These are phyloP conservation scores for Volutella citrinella DNA, from an alignment of 2,329 filamentous ascomycete genomes.

Conservation along the genomic window DNA sequence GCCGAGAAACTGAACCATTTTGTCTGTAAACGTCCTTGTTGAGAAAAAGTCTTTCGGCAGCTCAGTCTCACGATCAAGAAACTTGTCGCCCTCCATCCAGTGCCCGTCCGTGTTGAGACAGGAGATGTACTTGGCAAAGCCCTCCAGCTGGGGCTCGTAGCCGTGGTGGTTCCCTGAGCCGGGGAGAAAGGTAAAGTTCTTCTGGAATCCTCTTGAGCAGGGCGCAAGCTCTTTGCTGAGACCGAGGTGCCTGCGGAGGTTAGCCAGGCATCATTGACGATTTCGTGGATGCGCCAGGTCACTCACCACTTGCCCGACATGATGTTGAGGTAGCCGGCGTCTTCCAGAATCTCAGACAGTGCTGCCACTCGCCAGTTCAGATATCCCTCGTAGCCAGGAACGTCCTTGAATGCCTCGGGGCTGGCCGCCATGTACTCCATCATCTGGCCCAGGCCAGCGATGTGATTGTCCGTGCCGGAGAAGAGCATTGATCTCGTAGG, in stretches of 20 bases:
- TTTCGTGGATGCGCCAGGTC: too few relatives aligned
- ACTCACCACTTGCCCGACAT: constrained; percentile 33
- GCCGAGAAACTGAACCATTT: constrained; percentile 45
- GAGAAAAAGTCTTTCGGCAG: constrained; percentile 51
- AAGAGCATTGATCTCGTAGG: constrained; percentile 57
- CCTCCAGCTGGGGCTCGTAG: too few relatives aligned
- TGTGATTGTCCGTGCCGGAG: too few relatives aligned
- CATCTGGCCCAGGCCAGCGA: too few relatives aligned
- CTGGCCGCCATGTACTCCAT: neutral
- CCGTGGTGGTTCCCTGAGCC: constrained; percentile 47
- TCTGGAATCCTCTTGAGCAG: constrained; percentile 31
- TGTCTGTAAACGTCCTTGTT: constrained; percentile 48
- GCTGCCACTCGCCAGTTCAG: constrained; percentile 28
- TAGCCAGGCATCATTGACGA: too few relatives aligned
- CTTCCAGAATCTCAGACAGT: constrained; percentile 25
- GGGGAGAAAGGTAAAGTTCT: constrained; percentile 37
- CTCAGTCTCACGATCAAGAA: constrained; percentile 34
- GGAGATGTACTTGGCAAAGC: constrained; percentile 49
- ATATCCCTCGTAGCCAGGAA: too few relatives aligned
- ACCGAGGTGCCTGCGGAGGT: too few relatives aligned
- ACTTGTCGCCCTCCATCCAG: constrained; percentile 40
- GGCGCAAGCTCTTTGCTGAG: neutral
- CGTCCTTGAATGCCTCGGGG: constrained; percentile 7
- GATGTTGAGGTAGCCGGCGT: constrained; percentile 29
- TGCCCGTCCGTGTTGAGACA: constrained; percentile 14